Conservation (phyloP, 352 stramenopile species). For the Phytophthora quininea region DNA sequence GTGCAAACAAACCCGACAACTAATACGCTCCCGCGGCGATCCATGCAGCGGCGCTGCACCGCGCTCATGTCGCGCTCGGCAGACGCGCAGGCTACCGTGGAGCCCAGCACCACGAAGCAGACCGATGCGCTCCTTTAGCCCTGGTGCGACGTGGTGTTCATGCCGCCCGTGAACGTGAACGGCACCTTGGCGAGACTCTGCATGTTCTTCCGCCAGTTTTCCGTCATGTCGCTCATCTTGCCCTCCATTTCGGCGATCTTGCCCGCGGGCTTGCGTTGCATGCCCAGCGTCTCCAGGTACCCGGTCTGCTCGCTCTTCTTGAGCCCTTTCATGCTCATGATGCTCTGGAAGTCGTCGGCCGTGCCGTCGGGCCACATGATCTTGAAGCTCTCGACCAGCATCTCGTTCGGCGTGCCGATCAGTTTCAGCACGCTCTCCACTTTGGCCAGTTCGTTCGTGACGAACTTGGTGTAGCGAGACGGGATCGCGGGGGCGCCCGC, state of each 20-base stretch:
- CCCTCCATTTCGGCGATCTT: slow-evolving; percentile 86
- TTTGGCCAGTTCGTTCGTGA: slow-evolving; percentile 95
- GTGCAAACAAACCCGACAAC: neutral
- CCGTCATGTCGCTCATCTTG: slow-evolving; percentile 89
- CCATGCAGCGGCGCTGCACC: neutral
- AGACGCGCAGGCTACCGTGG: neutral
- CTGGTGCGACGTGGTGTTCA: slow-evolving; percentile 35
- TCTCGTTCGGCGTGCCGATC: slow-evolving; percentile 94
- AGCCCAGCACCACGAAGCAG: neutral
- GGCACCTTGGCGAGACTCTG: slow-evolving; percentile 84
- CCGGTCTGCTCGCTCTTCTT: slow-evolving; percentile 75
- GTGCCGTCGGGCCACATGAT: slow-evolving; percentile 95
- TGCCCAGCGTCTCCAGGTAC: slow-evolving; percentile 69
- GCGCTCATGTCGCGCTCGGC: neutral
- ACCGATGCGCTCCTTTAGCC: slow-evolving; percentile 2
- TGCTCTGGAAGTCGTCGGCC: slow-evolving; percentile 92
- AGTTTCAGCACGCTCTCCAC: slow-evolving; percentile 98
- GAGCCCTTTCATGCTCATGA: slow-evolving; percentile 95
- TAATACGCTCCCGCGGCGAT: neutral
- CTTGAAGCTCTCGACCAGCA: slow-evolving; percentile 97
- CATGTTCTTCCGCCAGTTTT: slow-evolving; percentile 88
- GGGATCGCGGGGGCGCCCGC: slow-evolving; percentile 74
- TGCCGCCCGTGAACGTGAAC: slow-evolving; percentile 62
- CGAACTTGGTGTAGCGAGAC: slow-evolving; percentile 97
- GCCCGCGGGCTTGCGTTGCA: slow-evolving; percentile 64